Conservation (phyloP, 306 rosid genomes). For the Vigna trinervia region DNA sequence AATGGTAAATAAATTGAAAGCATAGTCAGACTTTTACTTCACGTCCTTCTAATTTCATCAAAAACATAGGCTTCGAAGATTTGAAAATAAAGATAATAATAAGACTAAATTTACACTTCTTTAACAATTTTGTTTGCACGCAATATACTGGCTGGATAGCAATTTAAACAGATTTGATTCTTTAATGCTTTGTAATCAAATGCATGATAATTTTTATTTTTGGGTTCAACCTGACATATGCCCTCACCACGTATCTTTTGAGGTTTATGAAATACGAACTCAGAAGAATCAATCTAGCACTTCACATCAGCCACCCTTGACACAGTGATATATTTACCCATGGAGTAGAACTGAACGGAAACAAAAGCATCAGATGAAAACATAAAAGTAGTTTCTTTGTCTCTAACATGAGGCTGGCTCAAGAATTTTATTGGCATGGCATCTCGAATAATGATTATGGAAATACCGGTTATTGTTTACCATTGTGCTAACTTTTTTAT, state of each 20-base stretch:
- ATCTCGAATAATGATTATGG: slow-evolving; percentile 18
- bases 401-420: slow-evolving; percentile 26
- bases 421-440: slow-evolving; percentile 1
- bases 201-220: slow-evolving; percentile 22
- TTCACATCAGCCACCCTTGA: slow-evolving; percentile 6
- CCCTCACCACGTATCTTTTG: background rate
- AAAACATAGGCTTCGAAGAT: background rate
- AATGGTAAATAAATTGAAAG: slow-evolving; percentile 34
- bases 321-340: slow-evolving; percentile 13
- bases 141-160: background rate
- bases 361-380: slow-evolving; percentile 15
- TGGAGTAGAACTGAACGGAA: background rate
- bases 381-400: slow-evolving; percentile 31
- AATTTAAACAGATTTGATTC: background rate
- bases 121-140: slow-evolving; percentile 14
- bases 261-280: background rate
- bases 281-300: background rate
- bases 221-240: background rate
- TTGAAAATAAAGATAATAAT: slow-evolving; percentile 10
- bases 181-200: slow-evolving; percentile 22
- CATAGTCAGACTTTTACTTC: slow-evolving; percentile 5
- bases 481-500: slow-evolving; percentile 9
- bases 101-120: slow-evolving; percentile 7
- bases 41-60: slow-evolving; percentile 20
- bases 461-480: slow-evolving; percentile 3